phyloP scores from a whole-genome alignment of 768 basidiomycete genomes.

The Lactifluus volemus region DNA sequence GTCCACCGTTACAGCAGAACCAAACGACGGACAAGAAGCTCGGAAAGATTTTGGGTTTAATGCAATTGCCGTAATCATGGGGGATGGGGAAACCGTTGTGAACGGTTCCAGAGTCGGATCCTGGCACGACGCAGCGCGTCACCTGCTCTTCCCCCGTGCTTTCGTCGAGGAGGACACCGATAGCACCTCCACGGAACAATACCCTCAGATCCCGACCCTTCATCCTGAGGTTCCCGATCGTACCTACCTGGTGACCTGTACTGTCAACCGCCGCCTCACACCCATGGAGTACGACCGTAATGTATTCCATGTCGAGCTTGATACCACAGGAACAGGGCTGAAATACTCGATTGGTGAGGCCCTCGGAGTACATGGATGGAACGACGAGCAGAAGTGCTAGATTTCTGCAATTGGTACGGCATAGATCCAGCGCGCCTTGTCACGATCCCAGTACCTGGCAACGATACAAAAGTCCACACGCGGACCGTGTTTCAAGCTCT shows the following conservation, averaged over 20 bases:
- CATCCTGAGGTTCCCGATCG: slow-evolving; percentile 84
- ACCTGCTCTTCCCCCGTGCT: slow-evolving; percentile 78
- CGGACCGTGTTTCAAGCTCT: slow-evolving; percentile 92
- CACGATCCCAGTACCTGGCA: slow-evolving; percentile 63
- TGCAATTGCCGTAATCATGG: slow-evolving; percentile 60
- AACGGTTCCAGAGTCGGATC: slow-evolving; percentile 54
- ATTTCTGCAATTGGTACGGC: slow-evolving; percentile 91
- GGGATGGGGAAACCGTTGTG: slow-evolving; percentile 46
- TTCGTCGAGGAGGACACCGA: slow-evolving; percentile 46
- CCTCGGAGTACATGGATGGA: slow-evolving; percentile 96
- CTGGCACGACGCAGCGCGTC: slow-evolving; percentile 84
- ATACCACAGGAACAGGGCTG: slow-evolving; percentile 84
- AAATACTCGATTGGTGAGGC: slow-evolving; percentile 97
- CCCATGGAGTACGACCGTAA: slow-evolving; percentile 96
- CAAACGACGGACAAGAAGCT: slow-evolving; percentile 19
- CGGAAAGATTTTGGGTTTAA: slow-evolving; percentile 63
- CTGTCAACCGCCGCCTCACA: slow-evolving; percentile 90
- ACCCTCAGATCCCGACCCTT: slow-evolving; percentile 55
- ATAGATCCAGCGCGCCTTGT: slow-evolving; percentile 72
- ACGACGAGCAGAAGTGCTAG: slow-evolving; percentile 81
- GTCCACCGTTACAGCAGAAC: slow-evolving; percentile 22
- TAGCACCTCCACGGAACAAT: slow-evolving; percentile 32
- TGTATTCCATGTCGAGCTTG: slow-evolving; percentile 97
- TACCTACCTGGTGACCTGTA: slow-evolving; percentile 89
- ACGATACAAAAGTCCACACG: slow-evolving; percentile 69